phyloP scores from a whole-genome alignment of 225 moss, liverwort and hornwort genomes.

The Marchantia paleacea region DNA sequence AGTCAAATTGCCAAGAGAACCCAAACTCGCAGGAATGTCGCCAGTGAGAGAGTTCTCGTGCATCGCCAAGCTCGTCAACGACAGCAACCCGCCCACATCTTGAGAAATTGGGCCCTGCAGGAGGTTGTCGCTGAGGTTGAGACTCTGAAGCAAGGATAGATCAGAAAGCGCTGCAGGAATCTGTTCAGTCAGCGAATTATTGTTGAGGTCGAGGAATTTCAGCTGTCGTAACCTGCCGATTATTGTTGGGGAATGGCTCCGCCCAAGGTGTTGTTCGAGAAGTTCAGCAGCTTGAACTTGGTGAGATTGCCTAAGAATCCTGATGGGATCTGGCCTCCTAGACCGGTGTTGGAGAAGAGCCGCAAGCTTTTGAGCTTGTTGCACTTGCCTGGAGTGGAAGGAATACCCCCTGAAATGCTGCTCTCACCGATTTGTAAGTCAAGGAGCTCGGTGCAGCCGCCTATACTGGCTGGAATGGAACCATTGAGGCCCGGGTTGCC shows the following conservation, averaged over 20 bases:
- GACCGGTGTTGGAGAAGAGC: neutral
- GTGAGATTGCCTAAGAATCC: neutral
- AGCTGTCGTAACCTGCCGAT: neutral
- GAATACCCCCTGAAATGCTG: slow-evolving; percentile 46
- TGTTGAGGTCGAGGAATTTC: neutral
- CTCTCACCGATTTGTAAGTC: slow-evolving; percentile 47
- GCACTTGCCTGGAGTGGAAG: slow-evolving; percentile 15
- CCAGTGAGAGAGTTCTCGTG: slow-evolving; percentile 15
- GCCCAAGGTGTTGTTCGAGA: slow-evolving; percentile 3
- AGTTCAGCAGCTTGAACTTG: neutral
- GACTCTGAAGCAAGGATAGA: neutral
- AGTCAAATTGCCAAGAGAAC: neutral
- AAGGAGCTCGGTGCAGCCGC: slow-evolving; percentile 36
- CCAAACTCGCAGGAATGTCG: slow-evolving; percentile 17
- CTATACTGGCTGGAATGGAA: slow-evolving; percentile 46
- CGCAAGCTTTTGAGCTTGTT: neutral
- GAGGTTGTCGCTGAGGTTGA: slow-evolving; percentile 12
- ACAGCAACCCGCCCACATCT: slow-evolving; percentile 1
- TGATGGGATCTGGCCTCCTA: neutral
- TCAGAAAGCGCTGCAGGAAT: slow-evolving; percentile 3
- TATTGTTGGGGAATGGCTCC: neutral
- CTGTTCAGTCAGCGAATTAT: neutral
- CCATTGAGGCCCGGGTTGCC: slow-evolving; percentile 50
- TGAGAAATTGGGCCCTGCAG: slow-evolving; percentile 12
- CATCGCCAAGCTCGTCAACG: slow-evolving; percentile 8